phyloP scores from a whole-genome alignment of 768 basidiomycete genomes.

The Xerocomellus dryophilus region DNA sequence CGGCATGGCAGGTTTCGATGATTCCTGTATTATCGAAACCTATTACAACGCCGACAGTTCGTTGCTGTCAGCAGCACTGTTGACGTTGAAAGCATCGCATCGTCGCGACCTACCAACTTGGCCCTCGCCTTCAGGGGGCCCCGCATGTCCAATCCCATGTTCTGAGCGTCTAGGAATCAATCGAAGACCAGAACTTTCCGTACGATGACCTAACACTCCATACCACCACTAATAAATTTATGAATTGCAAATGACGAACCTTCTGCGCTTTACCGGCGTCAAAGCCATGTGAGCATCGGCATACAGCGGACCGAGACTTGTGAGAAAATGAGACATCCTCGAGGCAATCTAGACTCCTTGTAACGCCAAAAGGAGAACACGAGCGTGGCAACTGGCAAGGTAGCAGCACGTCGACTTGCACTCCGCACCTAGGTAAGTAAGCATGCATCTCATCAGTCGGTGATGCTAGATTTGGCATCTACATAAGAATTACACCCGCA shows the following conservation, averaged over 20 bases:
- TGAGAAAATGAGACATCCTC: constrained; percentile 5
- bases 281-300: not conserved
- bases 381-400: not conserved
- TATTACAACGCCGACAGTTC: too few species aligned
- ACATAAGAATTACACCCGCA: not conserved
- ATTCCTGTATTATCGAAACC: too few species aligned
- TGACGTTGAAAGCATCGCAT: too few species aligned
- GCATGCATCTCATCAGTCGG: not conserved
- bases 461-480: not conserved
- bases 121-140: not conserved
- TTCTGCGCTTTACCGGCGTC: not conserved
- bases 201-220: too few species aligned
- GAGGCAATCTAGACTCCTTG: not conserved
- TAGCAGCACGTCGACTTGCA: not conserved
- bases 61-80: too few species aligned
- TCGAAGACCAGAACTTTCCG: not conserved
- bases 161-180: not conserved
- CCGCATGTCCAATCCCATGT: not conserved
- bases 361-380: not conserved
- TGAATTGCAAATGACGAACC: not conserved
- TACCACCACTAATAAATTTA: not conserved
- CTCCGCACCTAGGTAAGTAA: not conserved
- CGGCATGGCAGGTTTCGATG: too few species aligned
- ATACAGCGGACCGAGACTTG: not conserved
- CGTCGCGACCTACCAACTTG: not conserved